Evolutionary conservation across 352 stramenopile species (phyloP).

Genomic region (Phytopythium delawarense): DNA sequence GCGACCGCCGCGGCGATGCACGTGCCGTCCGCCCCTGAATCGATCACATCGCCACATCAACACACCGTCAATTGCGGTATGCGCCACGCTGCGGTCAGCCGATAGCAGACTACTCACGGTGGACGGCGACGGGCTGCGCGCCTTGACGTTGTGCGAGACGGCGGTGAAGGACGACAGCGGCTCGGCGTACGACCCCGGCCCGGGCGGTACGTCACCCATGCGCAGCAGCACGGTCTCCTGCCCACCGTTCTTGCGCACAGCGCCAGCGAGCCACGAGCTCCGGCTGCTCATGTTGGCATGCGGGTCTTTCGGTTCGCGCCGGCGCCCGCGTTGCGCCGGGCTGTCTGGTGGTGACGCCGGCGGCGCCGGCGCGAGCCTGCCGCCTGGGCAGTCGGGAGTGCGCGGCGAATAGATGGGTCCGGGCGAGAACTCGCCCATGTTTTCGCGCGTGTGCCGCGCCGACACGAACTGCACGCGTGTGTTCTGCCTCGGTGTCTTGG

Average conservation of each 20-base stretch:
- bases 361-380: constrained; percentile 54
- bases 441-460: constrained; percentile 68
- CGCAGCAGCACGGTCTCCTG: constrained; percentile 75
- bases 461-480: constrained; percentile 77
- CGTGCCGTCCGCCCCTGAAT: constrained; percentile 5
- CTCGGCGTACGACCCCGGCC: constrained; percentile 65
- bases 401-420: constrained; percentile 76
- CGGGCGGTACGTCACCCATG: constrained; percentile 59
- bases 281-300: constrained; percentile 75
- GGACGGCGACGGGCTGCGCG: constrained; percentile 8
- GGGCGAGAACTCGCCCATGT: constrained; percentile 85
- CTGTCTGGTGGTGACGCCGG: constrained; percentile 10
- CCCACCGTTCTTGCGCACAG: constrained; percentile 67
- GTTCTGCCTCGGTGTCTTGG: constrained; percentile 32
- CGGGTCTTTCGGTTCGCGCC: constrained; percentile 23
- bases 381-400: constrained; percentile 64
- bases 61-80: neutral
- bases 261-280: constrained; percentile 77
- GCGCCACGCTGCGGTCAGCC: neutral
- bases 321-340: neutral
- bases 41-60: neutral
- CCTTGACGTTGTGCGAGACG: constrained; percentile 74
- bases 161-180: constrained; percentile 66
- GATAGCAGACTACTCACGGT: neutral
- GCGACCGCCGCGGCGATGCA: neutral